These are phyloP conservation scores for Tulasnella sp. DNA, from an alignment of 768 basidiomycete species.

Conservation along the genomic window DNA sequence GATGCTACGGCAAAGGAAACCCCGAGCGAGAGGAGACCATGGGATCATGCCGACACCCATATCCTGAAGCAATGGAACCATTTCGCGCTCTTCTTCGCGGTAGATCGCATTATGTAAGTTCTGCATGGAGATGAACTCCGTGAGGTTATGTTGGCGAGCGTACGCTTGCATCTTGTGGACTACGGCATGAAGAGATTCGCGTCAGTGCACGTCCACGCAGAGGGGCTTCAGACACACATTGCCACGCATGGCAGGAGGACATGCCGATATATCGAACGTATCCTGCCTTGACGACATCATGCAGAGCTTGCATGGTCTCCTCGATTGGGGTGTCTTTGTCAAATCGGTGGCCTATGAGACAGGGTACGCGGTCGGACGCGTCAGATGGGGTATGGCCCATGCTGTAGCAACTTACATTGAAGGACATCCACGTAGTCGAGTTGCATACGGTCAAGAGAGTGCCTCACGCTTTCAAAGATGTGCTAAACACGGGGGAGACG, in stretches of 20 bases:
- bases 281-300: constrained; percentile 63
- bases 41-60: constrained; percentile 34
- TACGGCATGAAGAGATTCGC: constrained; percentile 28
- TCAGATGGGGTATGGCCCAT: neutral
- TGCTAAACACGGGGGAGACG: constrained; percentile 39
- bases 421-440: constrained; percentile 73
- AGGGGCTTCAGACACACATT: constrained; percentile 41
- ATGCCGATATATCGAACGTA: constrained; percentile 60
- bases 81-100: constrained; percentile 26
- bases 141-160: constrained; percentile 13
- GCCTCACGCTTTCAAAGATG: constrained; percentile 58
- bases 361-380: constrained; percentile 50
- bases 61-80: constrained; percentile 24
- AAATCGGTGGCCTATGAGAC: constrained; percentile 49
- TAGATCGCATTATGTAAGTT: constrained; percentile 24
- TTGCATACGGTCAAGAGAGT: constrained; percentile 58
- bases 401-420: constrained; percentile 47
- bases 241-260: constrained; percentile 53
- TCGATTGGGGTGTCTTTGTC: constrained; percentile 53
- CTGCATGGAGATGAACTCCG: constrained; percentile 25
- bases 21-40: constrained; percentile 34
- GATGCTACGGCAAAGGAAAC: constrained; percentile 31
- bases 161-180: constrained; percentile 53
- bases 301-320: constrained; percentile 63
- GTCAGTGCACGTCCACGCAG: neutral